Evolutionary conservation across 2,329 filamentous ascomycete genomes (phyloP).

Genomic region (Alternaria rosae): DNA sequence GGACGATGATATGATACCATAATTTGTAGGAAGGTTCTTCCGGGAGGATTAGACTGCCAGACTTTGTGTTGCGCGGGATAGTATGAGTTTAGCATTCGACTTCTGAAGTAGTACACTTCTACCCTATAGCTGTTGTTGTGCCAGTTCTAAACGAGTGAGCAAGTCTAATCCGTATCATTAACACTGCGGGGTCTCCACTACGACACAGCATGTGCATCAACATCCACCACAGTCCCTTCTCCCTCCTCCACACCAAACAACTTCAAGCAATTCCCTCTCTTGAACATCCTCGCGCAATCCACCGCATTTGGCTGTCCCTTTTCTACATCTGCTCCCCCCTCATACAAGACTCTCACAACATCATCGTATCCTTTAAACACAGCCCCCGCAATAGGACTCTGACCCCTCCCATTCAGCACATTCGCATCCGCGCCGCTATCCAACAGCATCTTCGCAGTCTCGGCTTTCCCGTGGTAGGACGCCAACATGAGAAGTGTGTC

Average conservation of each 20-base stretch:
- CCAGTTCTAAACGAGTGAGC: not conserved
- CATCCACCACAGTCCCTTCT: slow-evolving; percentile 14
- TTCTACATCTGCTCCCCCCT: slow-evolving; percentile 52
- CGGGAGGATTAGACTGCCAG: not conserved
- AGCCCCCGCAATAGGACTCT: slow-evolving; percentile 74
- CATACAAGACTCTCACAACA: slow-evolving; percentile 64
- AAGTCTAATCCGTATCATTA: not conserved
- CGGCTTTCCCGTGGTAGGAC: slow-evolving; percentile 71
- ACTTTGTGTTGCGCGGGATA: not conserved
- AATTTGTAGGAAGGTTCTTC: not conserved
- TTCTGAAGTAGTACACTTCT: not conserved
- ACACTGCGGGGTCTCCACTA: not conserved
- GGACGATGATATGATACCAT: slow-evolving; percentile 5
- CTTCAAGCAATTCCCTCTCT: slow-evolving; percentile 44
- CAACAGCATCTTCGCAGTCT: slow-evolving; percentile 67
- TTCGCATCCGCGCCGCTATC: slow-evolving; percentile 72
- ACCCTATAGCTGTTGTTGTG: not conserved
- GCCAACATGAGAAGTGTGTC: slow-evolving; percentile 79
- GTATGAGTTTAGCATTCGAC: not conserved
- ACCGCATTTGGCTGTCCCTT: slow-evolving; percentile 56
- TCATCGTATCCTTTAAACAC: slow-evolving; percentile 75
- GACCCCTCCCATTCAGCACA: slow-evolving; percentile 70
- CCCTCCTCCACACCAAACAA: slow-evolving; percentile 39
- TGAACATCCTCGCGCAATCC: slow-evolving; percentile 58
- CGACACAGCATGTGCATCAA: slow-evolving; percentile 2